Evolutionary conservation across 352 stramenopile species (phyloP).

Genomic region (Globisporangium iwayamae): DNA sequence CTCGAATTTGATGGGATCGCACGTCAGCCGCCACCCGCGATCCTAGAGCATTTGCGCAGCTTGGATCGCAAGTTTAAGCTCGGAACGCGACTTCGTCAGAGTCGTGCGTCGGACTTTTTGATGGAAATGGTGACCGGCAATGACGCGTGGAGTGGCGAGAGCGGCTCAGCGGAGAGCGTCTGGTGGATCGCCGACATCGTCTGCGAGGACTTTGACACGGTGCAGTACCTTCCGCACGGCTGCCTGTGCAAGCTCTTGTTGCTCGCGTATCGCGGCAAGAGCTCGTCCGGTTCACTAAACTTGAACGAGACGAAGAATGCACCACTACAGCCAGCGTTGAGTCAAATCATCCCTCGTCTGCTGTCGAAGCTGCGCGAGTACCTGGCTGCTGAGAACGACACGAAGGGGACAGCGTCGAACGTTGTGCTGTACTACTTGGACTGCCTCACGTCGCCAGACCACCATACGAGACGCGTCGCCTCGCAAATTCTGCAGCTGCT

Average conservation of each 20-base stretch:
- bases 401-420: conserved; percentile 31
- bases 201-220: conserved; percentile 77
- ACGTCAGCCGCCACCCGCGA: conserved; percentile 60
- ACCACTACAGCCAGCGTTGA: conserved; percentile 32
- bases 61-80: conserved; percentile 76
- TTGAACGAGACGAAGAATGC: conserved; percentile 17
- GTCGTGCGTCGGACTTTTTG: conserved; percentile 72
- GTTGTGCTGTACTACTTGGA: conserved; percentile 75
- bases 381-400: conserved; percentile 33
- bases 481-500: conserved; percentile 66
- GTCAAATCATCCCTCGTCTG: conserved; percentile 50
- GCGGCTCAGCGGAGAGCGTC: conserved; percentile 30
- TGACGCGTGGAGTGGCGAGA: conserved; percentile 19
- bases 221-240: conserved; percentile 73
- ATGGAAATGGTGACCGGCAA: conserved; percentile 83
- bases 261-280: conserved; percentile 26
- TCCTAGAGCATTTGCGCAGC: conserved; percentile 70
- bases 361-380: conserved; percentile 57
- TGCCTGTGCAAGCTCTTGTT: conserved; percentile 81
- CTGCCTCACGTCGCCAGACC: conserved; percentile 48
- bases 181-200: conserved; percentile 89
- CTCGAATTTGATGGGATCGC: conserved; percentile 66
- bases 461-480: conserved; percentile 49
- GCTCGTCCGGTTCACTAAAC: not conserved
- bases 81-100: conserved; percentile 73